These are phyloP conservation scores for Apiospora rasikravindrae DNA, from an alignment of 2,329 filamentous ascomycete genomes.

Conservation along the genomic window DNA sequence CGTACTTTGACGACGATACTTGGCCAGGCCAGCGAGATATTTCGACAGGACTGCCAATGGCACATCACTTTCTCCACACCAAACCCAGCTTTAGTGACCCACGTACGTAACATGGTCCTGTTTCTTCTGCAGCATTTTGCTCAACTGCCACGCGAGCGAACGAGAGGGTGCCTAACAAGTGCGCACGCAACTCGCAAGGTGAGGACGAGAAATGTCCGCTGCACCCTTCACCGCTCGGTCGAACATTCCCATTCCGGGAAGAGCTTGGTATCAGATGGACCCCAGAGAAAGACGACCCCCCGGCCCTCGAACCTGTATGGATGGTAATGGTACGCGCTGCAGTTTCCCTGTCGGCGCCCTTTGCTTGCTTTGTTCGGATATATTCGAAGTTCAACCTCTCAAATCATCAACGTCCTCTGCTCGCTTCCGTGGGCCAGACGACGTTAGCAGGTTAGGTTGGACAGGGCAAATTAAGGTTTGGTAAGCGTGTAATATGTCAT, in stretches of 20 bases:
- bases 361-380: constrained; percentile 13
- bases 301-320: not conserved
- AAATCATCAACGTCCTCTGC: not conserved
- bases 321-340: not conserved
- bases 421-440: constrained; percentile 8
- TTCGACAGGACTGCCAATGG: constrained; percentile 10
- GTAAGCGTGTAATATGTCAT: constrained; percentile 16
- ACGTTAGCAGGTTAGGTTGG: constrained; percentile 9
- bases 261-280: constrained; percentile 12
- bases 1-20: not conserved
- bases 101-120: constrained; percentile 16
- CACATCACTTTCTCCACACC: constrained; percentile 9
- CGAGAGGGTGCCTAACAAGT: not conserved
- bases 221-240: constrained; percentile 16
- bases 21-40: not conserved
- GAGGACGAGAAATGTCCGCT: constrained; percentile 13
- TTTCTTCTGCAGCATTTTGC: constrained; percentile 11
- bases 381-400: not conserved
- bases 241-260: constrained; percentile 11
- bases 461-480: constrained; percentile 14
- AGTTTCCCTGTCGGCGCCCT: not conserved
- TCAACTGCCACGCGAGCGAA: constrained; percentile 15
- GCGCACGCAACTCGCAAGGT: constrained; percentile 14
- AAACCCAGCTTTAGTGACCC: constrained; percentile 1
- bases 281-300: not conserved